Conservation (phyloP, 306 rosid genomes). For the Cucurbita argyrosperma region DNA sequence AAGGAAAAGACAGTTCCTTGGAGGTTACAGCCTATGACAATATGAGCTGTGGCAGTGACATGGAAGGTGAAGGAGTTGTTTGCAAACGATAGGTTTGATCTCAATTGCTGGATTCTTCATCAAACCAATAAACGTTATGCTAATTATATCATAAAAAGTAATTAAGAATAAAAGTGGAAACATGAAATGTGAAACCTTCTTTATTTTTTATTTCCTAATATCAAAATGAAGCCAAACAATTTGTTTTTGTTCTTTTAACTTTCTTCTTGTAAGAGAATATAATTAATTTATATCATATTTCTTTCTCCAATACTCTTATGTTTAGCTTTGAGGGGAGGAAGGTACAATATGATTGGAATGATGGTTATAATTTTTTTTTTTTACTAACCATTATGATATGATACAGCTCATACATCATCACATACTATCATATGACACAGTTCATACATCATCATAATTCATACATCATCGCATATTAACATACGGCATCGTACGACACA, state of each 20-base stretch:
- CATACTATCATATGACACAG: no score
- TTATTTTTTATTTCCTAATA: background rate
- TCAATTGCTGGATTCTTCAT: background rate
- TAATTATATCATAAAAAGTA: background rate
- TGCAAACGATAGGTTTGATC: conserved; percentile 19
- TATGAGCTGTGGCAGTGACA: conserved; percentile 19
- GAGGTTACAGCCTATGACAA: background rate
- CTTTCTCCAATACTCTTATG: no score
- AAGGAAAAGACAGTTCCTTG: background rate
- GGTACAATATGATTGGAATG: no score
- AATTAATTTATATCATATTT: background rate
- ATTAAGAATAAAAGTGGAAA: background rate
- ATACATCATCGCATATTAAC: no score
- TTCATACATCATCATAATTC: no score
- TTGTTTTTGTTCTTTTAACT: background rate
- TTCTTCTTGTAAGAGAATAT: no score
- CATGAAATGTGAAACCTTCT: background rate
- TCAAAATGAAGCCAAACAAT: background rate
- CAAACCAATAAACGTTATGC: background rate
- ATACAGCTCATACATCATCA: no score
- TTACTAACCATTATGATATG: no score
- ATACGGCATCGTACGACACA: no score
- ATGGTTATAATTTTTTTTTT: no score
- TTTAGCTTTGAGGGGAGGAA: no score
- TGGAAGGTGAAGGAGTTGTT: conserved; percentile 25